Evolutionary conservation across 306 rosid species (phyloP).

Genomic region (Pterocarpus santalinus): DNA sequence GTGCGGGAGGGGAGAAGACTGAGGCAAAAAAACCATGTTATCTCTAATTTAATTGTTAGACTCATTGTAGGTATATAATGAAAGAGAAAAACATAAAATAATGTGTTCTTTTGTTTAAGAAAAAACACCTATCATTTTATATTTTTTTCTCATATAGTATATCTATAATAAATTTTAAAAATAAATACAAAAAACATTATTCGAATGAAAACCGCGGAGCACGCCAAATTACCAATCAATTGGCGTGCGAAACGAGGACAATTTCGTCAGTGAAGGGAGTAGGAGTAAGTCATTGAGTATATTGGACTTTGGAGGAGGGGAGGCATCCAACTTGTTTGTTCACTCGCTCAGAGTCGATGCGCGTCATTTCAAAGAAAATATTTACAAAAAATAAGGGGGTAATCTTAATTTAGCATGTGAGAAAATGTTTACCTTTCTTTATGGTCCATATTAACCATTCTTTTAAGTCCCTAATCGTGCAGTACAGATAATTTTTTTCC

Average conservation of each 20-base stretch:
- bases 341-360: slow-evolving; percentile 40
- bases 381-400: background rate
- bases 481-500: background rate
- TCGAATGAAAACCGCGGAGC: slow-evolving; percentile 20
- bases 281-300: background rate
- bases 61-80: too few species aligned
- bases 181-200: too few species aligned
- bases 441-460: background rate
- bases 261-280: slow-evolving; percentile 39
- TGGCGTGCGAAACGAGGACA: slow-evolving; percentile 1
- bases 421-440: background rate
- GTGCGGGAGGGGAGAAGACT: background rate
- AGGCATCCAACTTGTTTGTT: background rate
- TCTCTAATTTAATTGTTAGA: too few species aligned
- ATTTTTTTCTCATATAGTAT: too few species aligned
- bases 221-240: background rate
- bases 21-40: too few species aligned
- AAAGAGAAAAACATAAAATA: too few species aligned
- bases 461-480: background rate
- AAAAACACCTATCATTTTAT: too few species aligned
- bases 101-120: too few species aligned
- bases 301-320: slow-evolving; percentile 1
- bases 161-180: too few species aligned
- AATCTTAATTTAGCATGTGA: background rate
- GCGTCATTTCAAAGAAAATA: slow-evolving; percentile 32